Base-by-base conservation (phyloP, 306 rosid genomes). In the Hippophae gyantsensis region DNA sequence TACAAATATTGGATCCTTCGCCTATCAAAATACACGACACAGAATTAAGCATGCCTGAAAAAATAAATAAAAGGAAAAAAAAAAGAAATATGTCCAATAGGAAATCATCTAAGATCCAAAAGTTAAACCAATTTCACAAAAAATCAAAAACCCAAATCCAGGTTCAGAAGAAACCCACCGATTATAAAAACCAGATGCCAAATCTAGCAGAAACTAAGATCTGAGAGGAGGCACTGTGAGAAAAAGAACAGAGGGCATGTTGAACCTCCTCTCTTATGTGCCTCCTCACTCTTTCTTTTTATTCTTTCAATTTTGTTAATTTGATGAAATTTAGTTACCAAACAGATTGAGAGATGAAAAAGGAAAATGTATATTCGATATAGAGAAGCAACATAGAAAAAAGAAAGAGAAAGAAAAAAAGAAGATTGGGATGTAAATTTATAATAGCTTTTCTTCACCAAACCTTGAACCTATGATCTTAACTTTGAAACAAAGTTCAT, bases 221-320 rank as follows among this genome's bases (percentile, higher is more conserved):
- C 97, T 85, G 89, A 83, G 88, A 87, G 96, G 89, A 86, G 89
- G 89, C 84, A 83, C 81, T 69, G 71, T 71, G 71, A 78, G 84
- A 76, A 66, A 77, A 78, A 73, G 82, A 82, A 81, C 80, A 79
- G 77, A 81, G 76, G 78, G 76, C 65, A 84, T 82, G 82, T 78
- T 85, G 89, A 76, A 68, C 81, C 78, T 89, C 82, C 72, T 70
- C 74, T 73, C 67, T 32, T 65, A 53, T 61, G 71, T 74, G 86
- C 90, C 89, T 79, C 85, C 82, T 77, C 67, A 81, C 45, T 26
- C 73, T 76, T 76, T 72, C 38, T 78, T 57, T 71, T 79, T 66
- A 70, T 68, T 72, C 82, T 81, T 77, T 65, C 83, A 75, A 83
- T 87, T 73, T 77, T 78, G 71, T 60, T 76, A 68, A 49, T 77